Conservation (phyloP, 805 yeast species). For the Saturnispora zaruensis region DNA sequence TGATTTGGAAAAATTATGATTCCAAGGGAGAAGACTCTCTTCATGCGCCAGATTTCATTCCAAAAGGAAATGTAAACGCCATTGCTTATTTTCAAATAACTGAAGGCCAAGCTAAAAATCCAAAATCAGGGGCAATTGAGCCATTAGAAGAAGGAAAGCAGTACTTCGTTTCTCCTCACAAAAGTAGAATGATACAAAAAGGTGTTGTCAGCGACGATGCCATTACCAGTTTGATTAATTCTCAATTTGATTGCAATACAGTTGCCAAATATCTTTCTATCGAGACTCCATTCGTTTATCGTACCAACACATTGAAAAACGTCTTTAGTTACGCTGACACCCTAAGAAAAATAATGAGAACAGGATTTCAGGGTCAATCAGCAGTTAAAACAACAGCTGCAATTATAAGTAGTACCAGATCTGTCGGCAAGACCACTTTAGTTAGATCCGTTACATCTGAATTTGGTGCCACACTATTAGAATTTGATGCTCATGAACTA, state of each 20-base stretch:
- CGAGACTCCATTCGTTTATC: not conserved
- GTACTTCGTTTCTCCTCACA: constrained; percentile 55
- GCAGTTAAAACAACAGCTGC: constrained; percentile 53
- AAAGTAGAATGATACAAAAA: constrained; percentile 61
- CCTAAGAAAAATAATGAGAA: constrained; percentile 44
- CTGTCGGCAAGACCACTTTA: constrained; percentile 69
- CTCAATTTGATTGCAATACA: not conserved
- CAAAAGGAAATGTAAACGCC: constrained; percentile 56
- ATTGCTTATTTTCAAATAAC: constrained; percentile 81
- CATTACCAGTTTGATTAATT: constrained; percentile 22
- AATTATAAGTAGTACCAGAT: constrained; percentile 60
- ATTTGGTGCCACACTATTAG: constrained; percentile 58
- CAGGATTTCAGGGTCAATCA: constrained; percentile 35
- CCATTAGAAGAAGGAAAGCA: constrained; percentile 26
- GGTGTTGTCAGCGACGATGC: constrained; percentile 40
- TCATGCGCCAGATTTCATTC: constrained; percentile 33
- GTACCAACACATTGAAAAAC: constrained; percentile 11
- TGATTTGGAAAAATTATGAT: not conserved
- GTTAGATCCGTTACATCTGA: constrained; percentile 46
- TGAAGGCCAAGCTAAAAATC: constrained; percentile 35
- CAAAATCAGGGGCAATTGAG: constrained; percentile 16
- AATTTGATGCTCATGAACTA: constrained; percentile 61
- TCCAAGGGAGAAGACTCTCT: constrained; percentile 5
- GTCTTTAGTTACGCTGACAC: constrained; percentile 42
- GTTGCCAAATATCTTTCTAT: not conserved